Conservation (phyloP, 371 early-diverging fungal genomes). For the Mucor sp. region DNA sequence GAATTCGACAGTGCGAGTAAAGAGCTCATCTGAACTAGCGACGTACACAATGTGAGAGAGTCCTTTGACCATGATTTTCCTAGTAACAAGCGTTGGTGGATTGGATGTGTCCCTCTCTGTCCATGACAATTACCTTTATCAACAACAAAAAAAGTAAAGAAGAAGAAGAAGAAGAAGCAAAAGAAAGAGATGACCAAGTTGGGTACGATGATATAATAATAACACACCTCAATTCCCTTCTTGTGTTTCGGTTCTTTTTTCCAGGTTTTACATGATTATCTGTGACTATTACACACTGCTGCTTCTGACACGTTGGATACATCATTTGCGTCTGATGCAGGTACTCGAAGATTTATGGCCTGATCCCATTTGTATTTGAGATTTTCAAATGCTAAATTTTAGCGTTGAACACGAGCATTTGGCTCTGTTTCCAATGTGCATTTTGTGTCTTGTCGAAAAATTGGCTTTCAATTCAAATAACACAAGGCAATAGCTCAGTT, state of each 20-base stretch:
- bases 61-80: constrained; percentile 22
- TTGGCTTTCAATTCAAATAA: background rate
- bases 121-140: background rate
- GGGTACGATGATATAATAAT: background rate
- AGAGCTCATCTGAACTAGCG: constrained; percentile 19
- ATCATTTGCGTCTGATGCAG: background rate
- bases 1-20: constrained; percentile 18
- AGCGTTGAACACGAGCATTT: background rate
- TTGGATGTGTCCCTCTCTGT: background rate
- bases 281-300: background rate
- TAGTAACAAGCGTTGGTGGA: background rate
- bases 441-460: background rate
- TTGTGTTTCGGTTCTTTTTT: constrained; percentile 6
- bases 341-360: background rate
- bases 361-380: background rate
- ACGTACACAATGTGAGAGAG: constrained; percentile 31
- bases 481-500: background rate
- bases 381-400: background rate
- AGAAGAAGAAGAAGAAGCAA: background rate
- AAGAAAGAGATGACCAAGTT: background rate
- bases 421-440: background rate
- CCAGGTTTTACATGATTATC: constrained; percentile 4
- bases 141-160: background rate
- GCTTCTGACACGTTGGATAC: background rate
- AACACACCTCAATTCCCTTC: background rate